These are phyloP conservation scores for Diplocarpon mali DNA, from an alignment of 2,329 filamentous ascomycete genomes.

Conservation along the genomic window DNA sequence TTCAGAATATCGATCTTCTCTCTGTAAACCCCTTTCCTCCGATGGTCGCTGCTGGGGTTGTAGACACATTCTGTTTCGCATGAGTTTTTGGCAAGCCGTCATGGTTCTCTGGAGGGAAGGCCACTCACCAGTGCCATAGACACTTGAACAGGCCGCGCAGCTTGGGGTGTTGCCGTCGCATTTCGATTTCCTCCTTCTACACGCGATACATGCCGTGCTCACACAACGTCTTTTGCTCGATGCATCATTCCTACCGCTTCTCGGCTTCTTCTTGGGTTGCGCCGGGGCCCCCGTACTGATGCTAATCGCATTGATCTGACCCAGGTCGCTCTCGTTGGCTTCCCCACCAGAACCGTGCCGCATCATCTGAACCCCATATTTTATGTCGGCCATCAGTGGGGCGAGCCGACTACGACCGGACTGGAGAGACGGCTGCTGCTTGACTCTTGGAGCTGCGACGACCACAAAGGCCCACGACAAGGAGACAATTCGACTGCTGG, in stretches of 20 bases:
- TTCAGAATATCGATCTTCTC: constrained; percentile 85
- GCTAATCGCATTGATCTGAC: too few relatives aligned
- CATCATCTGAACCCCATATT: constrained; percentile 12
- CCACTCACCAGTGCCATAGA: constrained; percentile 57
- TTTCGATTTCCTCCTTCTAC: constrained; percentile 69
- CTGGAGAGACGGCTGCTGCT: too few relatives aligned
- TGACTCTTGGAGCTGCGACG: too few relatives aligned
- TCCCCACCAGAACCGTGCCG: constrained; percentile 9
- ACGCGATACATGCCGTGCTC: constrained; percentile 76
- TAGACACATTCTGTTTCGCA: constrained; percentile 65
- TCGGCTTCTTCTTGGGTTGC: constrained; percentile 24
- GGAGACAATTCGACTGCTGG: too few relatives aligned
- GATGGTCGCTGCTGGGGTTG: constrained; percentile 91
- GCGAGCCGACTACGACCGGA: neutral
- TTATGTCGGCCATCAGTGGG: constrained; percentile 16
- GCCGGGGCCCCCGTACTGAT: neutral
- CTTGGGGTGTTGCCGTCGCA: constrained; percentile 87
- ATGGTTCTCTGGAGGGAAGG: neutral
- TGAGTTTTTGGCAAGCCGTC: too few relatives aligned
- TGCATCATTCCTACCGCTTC: constrained; percentile 23
- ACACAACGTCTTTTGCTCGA: constrained; percentile 60
- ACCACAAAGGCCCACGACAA: too few relatives aligned
- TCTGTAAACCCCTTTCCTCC: constrained; percentile 92
- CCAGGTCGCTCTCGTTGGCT: neutral
- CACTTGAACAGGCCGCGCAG: constrained; percentile 90